These are phyloP conservation scores for Lentinula sp. DNA, from an alignment of 768 basidiomycete species.

Conservation along the genomic window DNA sequence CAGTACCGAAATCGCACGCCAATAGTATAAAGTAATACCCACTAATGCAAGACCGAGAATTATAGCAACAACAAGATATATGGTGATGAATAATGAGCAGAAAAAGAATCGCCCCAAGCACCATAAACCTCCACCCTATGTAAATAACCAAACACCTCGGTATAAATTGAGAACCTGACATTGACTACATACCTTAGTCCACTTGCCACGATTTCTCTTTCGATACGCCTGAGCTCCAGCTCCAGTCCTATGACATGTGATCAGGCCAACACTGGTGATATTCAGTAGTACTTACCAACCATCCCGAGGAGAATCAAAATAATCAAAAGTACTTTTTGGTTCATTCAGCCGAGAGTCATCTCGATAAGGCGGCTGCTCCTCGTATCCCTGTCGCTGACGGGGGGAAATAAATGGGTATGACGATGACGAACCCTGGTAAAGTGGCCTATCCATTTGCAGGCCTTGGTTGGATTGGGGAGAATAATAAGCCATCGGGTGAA, in stretches of 20 bases:
- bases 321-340: background rate
- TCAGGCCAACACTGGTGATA: background rate
- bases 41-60: background rate
- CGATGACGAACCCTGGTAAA: background rate
- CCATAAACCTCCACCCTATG: background rate
- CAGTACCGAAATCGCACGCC: too few relatives aligned
- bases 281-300: background rate
- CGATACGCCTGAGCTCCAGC: background rate
- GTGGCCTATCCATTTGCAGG: background rate
- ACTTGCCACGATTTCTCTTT: background rate
- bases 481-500: background rate
- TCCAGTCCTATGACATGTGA: background rate
- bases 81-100: background rate
- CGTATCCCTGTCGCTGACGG: background rate
- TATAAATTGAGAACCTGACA: background rate
- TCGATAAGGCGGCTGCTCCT: background rate
- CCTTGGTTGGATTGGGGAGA: background rate
- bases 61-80: background rate
- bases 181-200: background rate
- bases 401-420: background rate
- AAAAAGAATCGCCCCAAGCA: background rate
- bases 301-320: background rate
- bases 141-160: background rate
- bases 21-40: background rate
- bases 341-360: background rate